Percentiles rank a stretch among this genome's conserved stretches.
Evolutionary conservation across 495 filamentous ascomycete species (phyloP).

Genomic region (Xylaria scruposa): DNA sequence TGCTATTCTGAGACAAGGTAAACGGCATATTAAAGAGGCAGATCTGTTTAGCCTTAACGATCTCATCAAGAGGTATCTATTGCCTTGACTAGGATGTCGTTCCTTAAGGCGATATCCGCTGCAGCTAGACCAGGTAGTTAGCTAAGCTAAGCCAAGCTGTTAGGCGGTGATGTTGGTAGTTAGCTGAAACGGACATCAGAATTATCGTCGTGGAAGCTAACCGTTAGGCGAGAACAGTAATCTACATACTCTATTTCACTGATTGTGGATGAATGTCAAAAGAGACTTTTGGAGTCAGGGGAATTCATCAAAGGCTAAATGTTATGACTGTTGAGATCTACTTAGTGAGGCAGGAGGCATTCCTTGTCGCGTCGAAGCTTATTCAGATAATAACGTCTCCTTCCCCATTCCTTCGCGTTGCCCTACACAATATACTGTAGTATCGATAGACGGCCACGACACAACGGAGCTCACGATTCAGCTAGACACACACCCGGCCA

Average conservation of each 20-base stretch:
- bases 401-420: constrained; percentile 9
- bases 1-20: constrained; percentile 11
- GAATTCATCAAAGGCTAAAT: not conserved
- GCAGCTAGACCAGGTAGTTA: not conserved
- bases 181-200: constrained; percentile 13
- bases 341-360: constrained; percentile 12
- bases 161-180: not conserved
- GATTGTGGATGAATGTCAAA: not conserved
- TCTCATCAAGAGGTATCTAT: not conserved
- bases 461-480: constrained; percentile 2
- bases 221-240: constrained; percentile 6
- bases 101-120: constrained; percentile 14
- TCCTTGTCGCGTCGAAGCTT: constrained; percentile 6
- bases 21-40: constrained; percentile 11
- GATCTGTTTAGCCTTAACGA: constrained; percentile 7
- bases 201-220: not conserved
- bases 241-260: not conserved
- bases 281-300: not conserved
- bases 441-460: not conserved
- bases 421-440: not conserved
- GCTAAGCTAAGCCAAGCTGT: not conserved
- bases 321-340: constrained; percentile 6
- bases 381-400: constrained; percentile 4
- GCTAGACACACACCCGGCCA: constrained; percentile 24
- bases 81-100: constrained; percentile 13